Evolutionary conservation across 345 rosid species (phyloP).

Genomic region (Syzygium aromaticum): DNA sequence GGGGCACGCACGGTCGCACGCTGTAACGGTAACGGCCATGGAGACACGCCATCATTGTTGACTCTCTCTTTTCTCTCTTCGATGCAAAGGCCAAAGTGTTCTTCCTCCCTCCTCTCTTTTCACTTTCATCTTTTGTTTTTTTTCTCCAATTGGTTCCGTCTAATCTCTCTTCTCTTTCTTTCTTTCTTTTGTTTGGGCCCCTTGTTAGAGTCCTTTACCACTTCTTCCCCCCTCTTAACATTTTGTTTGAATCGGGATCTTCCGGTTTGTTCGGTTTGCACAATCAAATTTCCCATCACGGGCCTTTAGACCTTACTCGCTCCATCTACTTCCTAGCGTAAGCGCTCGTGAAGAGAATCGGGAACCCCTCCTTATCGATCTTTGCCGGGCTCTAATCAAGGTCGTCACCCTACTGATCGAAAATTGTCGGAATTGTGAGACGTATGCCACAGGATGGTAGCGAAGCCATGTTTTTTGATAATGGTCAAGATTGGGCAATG

Average conservation of each 20-base stretch:
- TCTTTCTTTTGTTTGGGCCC: not conserved
- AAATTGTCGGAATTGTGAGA: not conserved
- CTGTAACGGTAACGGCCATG: not conserved
- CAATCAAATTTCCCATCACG: not conserved
- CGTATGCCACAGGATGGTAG: not conserved
- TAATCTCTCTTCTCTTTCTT: not conserved
- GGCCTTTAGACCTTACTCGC: not conserved
- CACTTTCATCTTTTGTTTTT: not conserved
- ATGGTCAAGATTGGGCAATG: fast-evolving
- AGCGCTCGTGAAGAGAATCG: too few relatives aligned
- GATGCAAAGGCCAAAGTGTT: not conserved
- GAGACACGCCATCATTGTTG: not conserved
- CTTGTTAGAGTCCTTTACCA: not conserved
- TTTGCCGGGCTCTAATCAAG: too few relatives aligned
- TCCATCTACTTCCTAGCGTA: not conserved
- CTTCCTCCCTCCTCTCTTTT: not conserved
- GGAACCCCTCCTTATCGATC: too few relatives aligned
- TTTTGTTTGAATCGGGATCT: not conserved
- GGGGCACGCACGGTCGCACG: not conserved
- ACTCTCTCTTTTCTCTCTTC: not conserved
- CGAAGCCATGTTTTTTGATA: not conserved
- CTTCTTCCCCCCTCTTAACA: not conserved
- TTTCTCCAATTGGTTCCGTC: not conserved
- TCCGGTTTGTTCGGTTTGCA: not conserved
- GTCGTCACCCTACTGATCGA: too few relatives aligned